A percentile compares a stretch with the other conserved stretches of the same genome.
Conservation (phyloP, 108 stramenopile genomes). For the Nitzschia sp. region DNA sequence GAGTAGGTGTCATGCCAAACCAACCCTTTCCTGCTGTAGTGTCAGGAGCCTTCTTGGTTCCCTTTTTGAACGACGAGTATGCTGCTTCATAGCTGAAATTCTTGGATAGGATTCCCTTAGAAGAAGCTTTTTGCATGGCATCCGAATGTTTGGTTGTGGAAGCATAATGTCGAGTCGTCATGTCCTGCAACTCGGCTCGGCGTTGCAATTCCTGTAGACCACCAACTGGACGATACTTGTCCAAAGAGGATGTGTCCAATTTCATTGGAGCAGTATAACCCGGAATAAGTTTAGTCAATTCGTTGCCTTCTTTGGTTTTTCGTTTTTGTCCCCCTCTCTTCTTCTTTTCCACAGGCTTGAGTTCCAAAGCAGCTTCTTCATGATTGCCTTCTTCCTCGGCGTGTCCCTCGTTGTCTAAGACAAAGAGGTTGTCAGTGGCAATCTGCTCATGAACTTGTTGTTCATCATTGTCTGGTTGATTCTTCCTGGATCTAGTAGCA, state of each 20-base stretch:
- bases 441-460: too few relatives aligned
- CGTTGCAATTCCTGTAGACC: constrained; percentile 45
- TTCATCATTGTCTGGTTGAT: too few relatives aligned
- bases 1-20: constrained; percentile 71
- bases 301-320: constrained; percentile 36
- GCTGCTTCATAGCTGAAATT: constrained; percentile 30
- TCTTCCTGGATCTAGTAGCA: too few relatives aligned
- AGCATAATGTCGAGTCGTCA: constrained; percentile 33
- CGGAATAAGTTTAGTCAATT: constrained; percentile 71
- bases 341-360: not conserved
- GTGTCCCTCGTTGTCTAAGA: not conserved
- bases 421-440: not conserved
- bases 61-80: constrained; percentile 50
- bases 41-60: constrained; percentile 39
- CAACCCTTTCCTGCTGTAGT: constrained; percentile 66
- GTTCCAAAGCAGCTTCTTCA: not conserved
- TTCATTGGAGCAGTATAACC: constrained; percentile 77
- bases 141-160: constrained; percentile 22
- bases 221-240: constrained; percentile 24
- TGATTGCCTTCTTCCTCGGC: constrained; percentile 8
- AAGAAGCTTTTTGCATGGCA: constrained; percentile 13
- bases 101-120: not conserved
- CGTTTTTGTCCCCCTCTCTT: constrained; percentile 2
- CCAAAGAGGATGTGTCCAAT: constrained; percentile 52
- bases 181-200: constrained; percentile 43